These are phyloP conservation scores for Fusarium anthophilum DNA, from an alignment of 2,329 filamentous ascomycete genomes.

Conservation along the genomic window DNA sequence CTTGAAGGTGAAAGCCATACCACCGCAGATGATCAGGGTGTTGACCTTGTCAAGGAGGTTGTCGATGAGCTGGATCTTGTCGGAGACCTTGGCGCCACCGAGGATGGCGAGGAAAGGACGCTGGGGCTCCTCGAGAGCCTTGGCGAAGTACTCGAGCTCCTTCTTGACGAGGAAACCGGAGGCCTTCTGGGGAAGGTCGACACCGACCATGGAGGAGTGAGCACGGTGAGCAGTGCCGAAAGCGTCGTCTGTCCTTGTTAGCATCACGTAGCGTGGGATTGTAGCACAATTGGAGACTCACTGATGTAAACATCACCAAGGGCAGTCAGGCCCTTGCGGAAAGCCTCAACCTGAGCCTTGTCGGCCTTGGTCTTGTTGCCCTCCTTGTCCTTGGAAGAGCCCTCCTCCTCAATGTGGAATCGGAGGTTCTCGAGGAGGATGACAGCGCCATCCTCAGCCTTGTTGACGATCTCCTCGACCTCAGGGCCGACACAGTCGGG, in stretches of 20 bases:
- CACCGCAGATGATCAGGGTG: slow-evolving; percentile 95
- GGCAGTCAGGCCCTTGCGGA: slow-evolving; percentile 93
- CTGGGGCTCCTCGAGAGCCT: slow-evolving; percentile 92
- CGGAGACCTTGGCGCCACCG: slow-evolving; percentile 96
- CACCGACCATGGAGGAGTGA: slow-evolving; percentile 99
- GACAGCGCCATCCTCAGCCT: slow-evolving; percentile 81
- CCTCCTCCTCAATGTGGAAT: slow-evolving; percentile 98
- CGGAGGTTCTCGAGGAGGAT: slow-evolving; percentile 97
- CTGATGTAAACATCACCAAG: slow-evolving; percentile 97
- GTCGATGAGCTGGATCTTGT: slow-evolving; percentile 99
- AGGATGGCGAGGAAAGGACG: slow-evolving; percentile 98
- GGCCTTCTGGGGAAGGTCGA: slow-evolving; percentile 95
- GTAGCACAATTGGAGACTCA: slow-evolving; percentile 57
- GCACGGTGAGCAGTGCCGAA: slow-evolving; percentile 98
- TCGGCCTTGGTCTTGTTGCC: slow-evolving; percentile 99
- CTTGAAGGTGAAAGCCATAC: slow-evolving; percentile 99
- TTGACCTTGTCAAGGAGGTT: slow-evolving; percentile 98
- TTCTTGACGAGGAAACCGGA: slow-evolving; percentile 99
- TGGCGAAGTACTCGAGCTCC: slow-evolving; percentile 98
- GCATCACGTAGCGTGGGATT: not conserved
- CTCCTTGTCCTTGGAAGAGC: slow-evolving; percentile 89
- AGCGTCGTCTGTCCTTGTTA: slow-evolving; percentile 77
- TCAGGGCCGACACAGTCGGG: slow-evolving; percentile 90
- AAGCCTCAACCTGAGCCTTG: slow-evolving; percentile 89
- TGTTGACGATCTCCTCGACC: slow-evolving; percentile 89